Evolutionary conservation across 257 asterid species (phyloP), one percentile per base, ranked within the genome.

Genomic region (Ajuga chamaepitys): DNA sequence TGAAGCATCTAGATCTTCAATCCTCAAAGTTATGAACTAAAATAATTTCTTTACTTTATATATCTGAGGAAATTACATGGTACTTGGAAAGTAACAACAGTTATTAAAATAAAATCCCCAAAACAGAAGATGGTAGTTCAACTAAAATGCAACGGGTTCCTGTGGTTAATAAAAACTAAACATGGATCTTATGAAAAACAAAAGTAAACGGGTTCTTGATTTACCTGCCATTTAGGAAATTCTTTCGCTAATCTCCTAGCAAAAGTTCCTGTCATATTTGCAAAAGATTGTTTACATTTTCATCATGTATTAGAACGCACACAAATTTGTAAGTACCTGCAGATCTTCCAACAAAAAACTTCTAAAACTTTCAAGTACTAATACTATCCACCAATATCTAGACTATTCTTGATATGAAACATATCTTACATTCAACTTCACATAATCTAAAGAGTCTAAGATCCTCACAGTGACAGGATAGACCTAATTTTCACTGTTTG

Each of bases 211-310:
- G 26, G 66, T 61, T 25, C 11, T 14, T 45, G 61, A 70, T 11
- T 20, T 68, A 89, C 97, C 96, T 93, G 97, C 97, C 97, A 93
- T 64, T 86, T 87, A 30, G 97, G 99, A 74, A 89, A 93, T 78
- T 89, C 99, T 73, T 86, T 80, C 42, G 95, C 96, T 81, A 89
- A 84, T 77, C 99, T 84, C 83, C 85, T 75, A 30, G 96, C 92
- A 82, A 89, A 93, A 50, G 96, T 89, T 55, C 99, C 97, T 93
- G 97, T 42, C 21, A 77, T 58, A 22, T 46, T 66, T 58, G 32
- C 56, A 58, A 32, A 37, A 38, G 25, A 62, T 54, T 50, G 53
- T 68, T 44, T 41, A 38, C 38, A 57, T 21, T 13, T 46, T 56
- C 48, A 62, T 52, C 37, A 71, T 46, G 70, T 38, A 45, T 52